Evolutionary conservation across 2,329 filamentous ascomycete genomes (phyloP), one percentile per base, ranked within the genome.

Genomic region (Penicillium paneum): DNA sequence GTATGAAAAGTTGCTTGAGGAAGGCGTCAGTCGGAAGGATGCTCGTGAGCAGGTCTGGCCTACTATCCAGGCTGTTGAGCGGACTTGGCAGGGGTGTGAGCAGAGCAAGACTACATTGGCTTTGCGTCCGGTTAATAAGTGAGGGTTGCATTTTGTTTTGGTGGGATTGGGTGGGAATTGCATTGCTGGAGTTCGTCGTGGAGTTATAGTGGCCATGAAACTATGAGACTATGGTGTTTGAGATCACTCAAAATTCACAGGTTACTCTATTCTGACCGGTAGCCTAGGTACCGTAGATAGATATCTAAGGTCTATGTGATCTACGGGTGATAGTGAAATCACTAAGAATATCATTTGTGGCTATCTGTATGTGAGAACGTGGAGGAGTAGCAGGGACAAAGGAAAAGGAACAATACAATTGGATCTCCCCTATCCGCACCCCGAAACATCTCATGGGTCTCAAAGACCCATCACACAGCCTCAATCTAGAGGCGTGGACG

Each of bases 1-100:
- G 0, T 78, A 77, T 46, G 75, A 78, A 7, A 48, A 45, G 7
- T 48, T 76, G 21, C 64, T 76, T 1, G 50, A 60, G 4, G 38
- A 51, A 0, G 71, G 70, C 0, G 46, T 62, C 12, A 52, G 56
- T 1, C 64, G 71, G 13, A 54, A 59, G 6, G 48, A 65, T 15
- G 74, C 73, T 6, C 64, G 73, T n/a, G 57, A 66, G 39, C 54
- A 43, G 6, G 71, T 75, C 10, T 69, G 67, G 69, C 50, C 57
- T 2, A 58, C 52, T 26, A 65, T 75, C 0, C 59, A 66, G 31
- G 52, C 58, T 0, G 62, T 75, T 11, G 70, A 63, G 45, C 55
- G 59, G 19, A 52, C 63, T 6, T 75, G 73, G 72, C 60, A 66
- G 49, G 71, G 67, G 1, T 47, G 17, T 7, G 47, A 41, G 8